These are phyloP conservation scores for Daldinia grandis DNA, from an alignment of 495 filamentous ascomycete species.

Conservation along the genomic window DNA sequence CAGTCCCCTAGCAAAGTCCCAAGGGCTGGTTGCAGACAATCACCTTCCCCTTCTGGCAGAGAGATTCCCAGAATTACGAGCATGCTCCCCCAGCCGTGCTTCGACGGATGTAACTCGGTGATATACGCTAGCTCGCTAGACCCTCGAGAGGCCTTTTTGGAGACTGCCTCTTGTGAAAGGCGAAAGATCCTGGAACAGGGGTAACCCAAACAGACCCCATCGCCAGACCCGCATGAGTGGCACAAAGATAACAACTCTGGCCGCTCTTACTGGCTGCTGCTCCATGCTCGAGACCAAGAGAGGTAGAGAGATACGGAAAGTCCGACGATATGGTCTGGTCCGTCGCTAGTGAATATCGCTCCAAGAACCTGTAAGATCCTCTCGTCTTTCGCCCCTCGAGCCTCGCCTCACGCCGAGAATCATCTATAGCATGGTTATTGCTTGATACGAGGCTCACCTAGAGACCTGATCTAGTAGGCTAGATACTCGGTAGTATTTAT, in stretches of 20 bases:
- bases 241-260: conserved; percentile 30
- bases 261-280: conserved; percentile 24
- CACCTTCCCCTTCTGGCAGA: conserved; percentile 34
- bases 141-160: background rate
- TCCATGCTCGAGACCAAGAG: conserved; percentile 27
- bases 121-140: conserved; percentile 15
- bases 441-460: conserved; percentile 34
- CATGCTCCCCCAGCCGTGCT: conserved; percentile 29
- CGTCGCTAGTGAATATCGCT: conserved; percentile 15
- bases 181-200: conserved; percentile 2
- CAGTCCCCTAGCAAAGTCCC: conserved; percentile 3
- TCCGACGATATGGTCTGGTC: conserved; percentile 29
- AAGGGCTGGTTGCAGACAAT: conserved; percentile 17
- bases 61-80: background rate
- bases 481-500: conserved; percentile 23
- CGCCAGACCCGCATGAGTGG: conserved; percentile 25
- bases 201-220: conserved; percentile 1
- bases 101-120: conserved; percentile 39
- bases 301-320: conserved; percentile 29
- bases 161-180: background rate
- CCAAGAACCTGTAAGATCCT: background rate
- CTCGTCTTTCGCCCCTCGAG: conserved; percentile 15
- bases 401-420: conserved; percentile 22
- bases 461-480: conserved; percentile 19
- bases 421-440: conserved; percentile 9